Conservation (phyloP, 495 filamentous ascomycete genomes). For the Chaetomium tenue region DNA sequence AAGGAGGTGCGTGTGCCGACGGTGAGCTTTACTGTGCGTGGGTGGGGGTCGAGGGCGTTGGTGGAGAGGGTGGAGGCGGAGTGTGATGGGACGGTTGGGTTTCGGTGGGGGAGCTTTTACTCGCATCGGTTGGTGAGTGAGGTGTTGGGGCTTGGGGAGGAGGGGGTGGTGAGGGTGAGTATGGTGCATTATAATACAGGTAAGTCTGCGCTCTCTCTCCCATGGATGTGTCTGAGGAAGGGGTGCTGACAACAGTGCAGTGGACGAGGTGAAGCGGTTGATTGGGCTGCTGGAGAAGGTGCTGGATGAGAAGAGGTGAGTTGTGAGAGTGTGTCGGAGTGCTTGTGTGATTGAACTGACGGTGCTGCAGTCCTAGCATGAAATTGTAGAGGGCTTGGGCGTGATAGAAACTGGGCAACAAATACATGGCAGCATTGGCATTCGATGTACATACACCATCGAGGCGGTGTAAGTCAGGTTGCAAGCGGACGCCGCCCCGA, state of each 20-base stretch:
- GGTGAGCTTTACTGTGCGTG: conserved; percentile 63
- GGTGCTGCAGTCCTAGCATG: too few relatives aligned
- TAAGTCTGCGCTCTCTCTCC: conserved; percentile 43
- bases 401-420: too few relatives aligned
- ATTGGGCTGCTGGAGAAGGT: conserved; percentile 28
- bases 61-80: conserved; percentile 61
- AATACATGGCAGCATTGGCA: too few relatives aligned
- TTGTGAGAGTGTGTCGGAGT: background rate
- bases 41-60: conserved; percentile 53
- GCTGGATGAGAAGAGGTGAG: conserved; percentile 19
- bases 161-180: conserved; percentile 68
- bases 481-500: too few relatives aligned
- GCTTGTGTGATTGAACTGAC: background rate
- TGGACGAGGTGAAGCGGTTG: conserved; percentile 53
- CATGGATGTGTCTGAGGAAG: background rate
- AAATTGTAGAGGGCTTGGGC: too few relatives aligned
- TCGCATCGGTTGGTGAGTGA: conserved; percentile 59
- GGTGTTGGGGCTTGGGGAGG: conserved; percentile 51
- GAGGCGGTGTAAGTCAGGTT: too few relatives aligned
- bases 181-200: conserved; percentile 75
- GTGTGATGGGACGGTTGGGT: conserved; percentile 49
- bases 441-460: too few relatives aligned
- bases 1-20: conserved; percentile 57
- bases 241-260: conserved; percentile 31
- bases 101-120: conserved; percentile 69